Percentiles rank a stretch among this genome's conserved stretches.
Conservation (phyloP, 2,329 filamentous ascomycete genomes). For the Trichoderma polysporum region DNA sequence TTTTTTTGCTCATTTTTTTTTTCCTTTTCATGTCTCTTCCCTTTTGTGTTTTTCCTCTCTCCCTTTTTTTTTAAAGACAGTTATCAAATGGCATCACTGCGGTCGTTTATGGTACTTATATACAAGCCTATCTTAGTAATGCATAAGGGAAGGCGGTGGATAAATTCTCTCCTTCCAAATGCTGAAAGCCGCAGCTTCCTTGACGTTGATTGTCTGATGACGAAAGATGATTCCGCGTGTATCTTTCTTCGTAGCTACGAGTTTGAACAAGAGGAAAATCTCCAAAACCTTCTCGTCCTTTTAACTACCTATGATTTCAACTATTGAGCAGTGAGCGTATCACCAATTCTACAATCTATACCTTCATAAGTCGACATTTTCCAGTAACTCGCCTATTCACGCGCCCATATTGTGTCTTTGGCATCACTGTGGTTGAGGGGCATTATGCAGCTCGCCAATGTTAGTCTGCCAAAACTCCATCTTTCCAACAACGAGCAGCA, state of each 20-base stretch:
- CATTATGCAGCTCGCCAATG: conserved; percentile 19
- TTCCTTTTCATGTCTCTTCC: background rate
- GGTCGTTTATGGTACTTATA: conserved; percentile 1
- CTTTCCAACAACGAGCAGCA: conserved; percentile 26
- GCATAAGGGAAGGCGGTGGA: conserved; percentile 3
- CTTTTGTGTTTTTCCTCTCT: background rate
- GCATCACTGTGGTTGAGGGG: background rate
- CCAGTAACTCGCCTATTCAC: too few species aligned
- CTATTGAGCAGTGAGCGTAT: too few species aligned
- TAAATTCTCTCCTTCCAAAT: background rate
- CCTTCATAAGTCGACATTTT: background rate
- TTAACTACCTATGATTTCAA: background rate
- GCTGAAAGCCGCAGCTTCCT: background rate
- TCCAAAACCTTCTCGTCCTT: background rate
- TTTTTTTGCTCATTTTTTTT: conserved; percentile 3
- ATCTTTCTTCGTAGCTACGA: background rate
- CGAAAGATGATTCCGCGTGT: background rate
- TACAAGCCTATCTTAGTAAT: conserved; percentile 15
- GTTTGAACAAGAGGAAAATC: background rate
- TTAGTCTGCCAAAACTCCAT: conserved; percentile 31
- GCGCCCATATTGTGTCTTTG: background rate
- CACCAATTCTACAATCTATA: background rate
- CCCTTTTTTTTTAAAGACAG: conserved; percentile 16
- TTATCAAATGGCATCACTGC: conserved; percentile 16
- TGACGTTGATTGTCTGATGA: background rate